Base-by-base conservation (phyloP, 129 eudicot genomes). In the Flaveria linearis region DNA sequence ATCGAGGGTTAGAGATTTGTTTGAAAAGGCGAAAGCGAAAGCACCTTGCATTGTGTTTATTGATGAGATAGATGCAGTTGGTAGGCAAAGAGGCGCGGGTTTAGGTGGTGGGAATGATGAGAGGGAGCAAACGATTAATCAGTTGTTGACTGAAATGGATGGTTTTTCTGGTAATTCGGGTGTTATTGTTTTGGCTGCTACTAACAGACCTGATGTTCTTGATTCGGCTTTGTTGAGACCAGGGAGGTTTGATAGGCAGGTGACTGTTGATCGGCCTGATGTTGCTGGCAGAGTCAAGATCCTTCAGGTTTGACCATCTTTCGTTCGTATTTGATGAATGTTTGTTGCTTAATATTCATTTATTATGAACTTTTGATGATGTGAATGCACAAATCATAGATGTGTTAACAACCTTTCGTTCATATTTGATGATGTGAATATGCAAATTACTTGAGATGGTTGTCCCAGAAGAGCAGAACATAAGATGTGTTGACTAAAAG, bases 221-320 rank as follows among this genome's bases (percentile, higher is more conserved):
- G 98, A 93, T 88, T 85, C 97, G 12, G 98, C 98, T 8, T 85
- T 93, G 93, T 81, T 91, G 87, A 88, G 98, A 85, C 98, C 98
- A 4, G 98, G 98, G 69, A 79, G 98, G 85, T 90, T 93, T 66
- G 97, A 91, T 84, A 76, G 96, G 46, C 97, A 93, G 84, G 98
- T 93, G 23, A 91, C 96, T 22, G 98, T 93, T 63, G 98, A 88
- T 50, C 73, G 97, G 76, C 98, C 98, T 77, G 98, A 93, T 87
- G 96, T 90, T 79, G 96, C 97, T 68, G 98, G 98, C 13, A 91
- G 98, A 88, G 96, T 90, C 74, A 88, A 75, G 82, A 93, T 93
- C 70, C 97, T 93, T 68, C 97, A 90, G 98, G 98, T 93, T 62
- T 53, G 81, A 76, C 74, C 66, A 58, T 71, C 52, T 66, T 43